Base-by-base conservation (phyloP, 2,329 filamentous ascomycete genomes). In the Fusarium armeniacum region DNA sequence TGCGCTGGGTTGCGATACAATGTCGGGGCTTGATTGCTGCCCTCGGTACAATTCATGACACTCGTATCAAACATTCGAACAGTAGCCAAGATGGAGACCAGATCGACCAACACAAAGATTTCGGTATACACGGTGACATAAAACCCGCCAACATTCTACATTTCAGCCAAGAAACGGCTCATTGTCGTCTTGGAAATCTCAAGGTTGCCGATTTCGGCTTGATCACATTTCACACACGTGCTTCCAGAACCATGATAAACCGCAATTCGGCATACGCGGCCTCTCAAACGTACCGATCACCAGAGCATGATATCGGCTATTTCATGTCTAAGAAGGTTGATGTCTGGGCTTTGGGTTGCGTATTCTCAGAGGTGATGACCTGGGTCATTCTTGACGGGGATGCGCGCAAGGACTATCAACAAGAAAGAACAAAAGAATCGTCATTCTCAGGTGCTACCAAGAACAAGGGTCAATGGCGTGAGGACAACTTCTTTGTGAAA, bases 321-420 rank as follows among this genome's bases (percentile, higher is more conserved):
- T 3, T 2, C 1, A 49, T 65, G 2, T 66, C 54, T 0, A 40
- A 41, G 2, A 54, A 24, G 1, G 20, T 58, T 0, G 63, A 66
- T 5, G 16, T 54, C 1, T 66, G 63, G 63, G 63, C 63, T 1
- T 9, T 65, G 1, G 62, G 62, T 0, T 65, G 62, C 1, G 20
- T 66, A 4, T 65, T 65, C 10, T 40, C 44, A 1, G 20, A 65
- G 6, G 4, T 54, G 2, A 7, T 66, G 11, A 66, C 62, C 0
- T 65, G 60, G 62, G 20, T 43, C 2, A 58, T 65, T 1, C 59
- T 58, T 0, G 30, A 36, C 4, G 2, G 2, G 0, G 11, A 8
- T 12, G 47, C n/a, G 0, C n/a, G 55, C 0, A 4, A 30, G 2
- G 0, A 2, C 0, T 58, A 35, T 0, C 30, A 22, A 12, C 0